Evolutionary conservation across 2,329 filamentous ascomycete species (phyloP), one percentile per base, ranked within the genome.

Genomic region (Neopestalotiopsis clavispora): DNA sequence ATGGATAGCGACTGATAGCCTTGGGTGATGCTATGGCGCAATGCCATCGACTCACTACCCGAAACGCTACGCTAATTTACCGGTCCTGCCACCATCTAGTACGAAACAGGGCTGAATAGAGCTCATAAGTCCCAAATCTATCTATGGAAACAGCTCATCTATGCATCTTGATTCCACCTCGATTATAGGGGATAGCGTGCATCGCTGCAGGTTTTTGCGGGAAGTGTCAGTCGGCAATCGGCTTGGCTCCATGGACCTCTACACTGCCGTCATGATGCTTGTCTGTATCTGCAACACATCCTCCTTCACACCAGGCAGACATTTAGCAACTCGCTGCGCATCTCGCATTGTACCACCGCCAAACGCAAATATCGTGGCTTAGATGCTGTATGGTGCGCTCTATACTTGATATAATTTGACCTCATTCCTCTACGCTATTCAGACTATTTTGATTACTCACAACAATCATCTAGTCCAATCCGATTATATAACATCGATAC

Each of bases 321-420:
- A 20, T 52, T 52, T 52, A 52, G 45, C n/a, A 52, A 52, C 45
- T 52, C 45, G n/a, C 45, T 52, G 45, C 45, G 45, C n/a, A 52
- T n/a, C 45, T 52, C 45, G n/a, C 45, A 38, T 38, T 52, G 45
- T 17, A 17, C 14, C n/a, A 52, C n/a, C 45, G 17, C n/a, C n/a
- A 20, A n/a, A 20, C 45, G 45, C 17, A 52, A n/a, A 17, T 17
- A n/a, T 52, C 17, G 45, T 52, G 45, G 45, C 45, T 52, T 52
- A 52, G 45, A 52, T 52, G 45, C 45, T 52, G 14, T 52, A 7
- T 6, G 17, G 45, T 9, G n/a, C n/a, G 45, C n/a, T 17, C n/a
- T 20, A 17, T 20, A 20, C n/a, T 52, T 52, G 45, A 17, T 52
- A 52, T 52, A 52, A 52, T 52, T 52, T 17, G n/a, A 52, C 45